These are phyloP conservation scores for Russula lepida DNA, from an alignment of 768 basidiomycete species.

Conservation along the genomic window DNA sequence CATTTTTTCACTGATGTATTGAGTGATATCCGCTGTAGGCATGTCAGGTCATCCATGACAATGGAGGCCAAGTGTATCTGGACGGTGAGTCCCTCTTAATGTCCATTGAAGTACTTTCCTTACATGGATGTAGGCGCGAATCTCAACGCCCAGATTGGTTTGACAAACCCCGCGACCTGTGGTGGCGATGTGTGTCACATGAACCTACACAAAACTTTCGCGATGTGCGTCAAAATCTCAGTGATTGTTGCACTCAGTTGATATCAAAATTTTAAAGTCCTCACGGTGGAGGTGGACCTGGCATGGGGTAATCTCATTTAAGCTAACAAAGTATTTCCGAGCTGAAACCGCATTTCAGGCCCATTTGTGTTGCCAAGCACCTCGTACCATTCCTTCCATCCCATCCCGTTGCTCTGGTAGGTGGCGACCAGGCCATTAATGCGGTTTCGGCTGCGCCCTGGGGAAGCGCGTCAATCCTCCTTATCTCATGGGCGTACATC, in stretches of 20 bases:
- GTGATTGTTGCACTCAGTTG: neutral
- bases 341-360: constrained; percentile 35
- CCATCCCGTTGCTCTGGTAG: constrained; percentile 66
- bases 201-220: constrained; percentile 97
- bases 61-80: constrained; percentile 95
- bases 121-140: constrained; percentile 54
- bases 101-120: neutral
- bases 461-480: constrained; percentile 89
- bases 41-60: constrained; percentile 87
- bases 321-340: neutral
- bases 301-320: constrained; percentile 60
- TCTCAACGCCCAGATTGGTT: constrained; percentile 85
- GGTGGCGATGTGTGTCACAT: constrained; percentile 98
- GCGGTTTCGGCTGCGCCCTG: constrained; percentile 90
- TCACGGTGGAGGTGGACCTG: constrained; percentile 96
- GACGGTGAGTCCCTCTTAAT: constrained; percentile 46
- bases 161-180: constrained; percentile 89
- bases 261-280: constrained; percentile 42
- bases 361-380: constrained; percentile 91
- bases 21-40: constrained; percentile 40
- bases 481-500: constrained; percentile 99
- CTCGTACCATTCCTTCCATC: constrained; percentile 90
- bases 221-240: constrained; percentile 51
- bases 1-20: neutral
- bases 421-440: constrained; percentile 64